Conservation (phyloP, 805 yeast genomes). For the Nakazawaea wickerhamii region DNA sequence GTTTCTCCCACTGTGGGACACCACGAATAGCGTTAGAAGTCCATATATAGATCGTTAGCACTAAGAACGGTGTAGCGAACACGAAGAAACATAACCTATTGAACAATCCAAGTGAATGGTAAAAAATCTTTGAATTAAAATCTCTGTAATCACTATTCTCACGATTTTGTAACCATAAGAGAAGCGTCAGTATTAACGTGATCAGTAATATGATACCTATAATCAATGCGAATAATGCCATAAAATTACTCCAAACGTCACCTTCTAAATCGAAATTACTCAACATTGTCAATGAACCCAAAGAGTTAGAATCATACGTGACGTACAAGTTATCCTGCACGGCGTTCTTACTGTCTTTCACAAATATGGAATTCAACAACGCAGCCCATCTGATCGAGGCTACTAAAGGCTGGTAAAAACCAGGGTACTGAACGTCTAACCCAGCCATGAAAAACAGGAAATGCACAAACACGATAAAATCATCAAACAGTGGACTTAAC, state of each 20-base stretch:
- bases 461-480: constrained; percentile 49
- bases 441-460: constrained; percentile 54
- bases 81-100: constrained; percentile 28
- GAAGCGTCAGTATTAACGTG: constrained; percentile 8
- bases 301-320: constrained; percentile 34
- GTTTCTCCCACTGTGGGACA: constrained; percentile 20
- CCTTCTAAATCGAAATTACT: constrained; percentile 20
- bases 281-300: constrained; percentile 32
- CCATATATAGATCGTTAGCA: constrained; percentile 28
- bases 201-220: constrained; percentile 21
- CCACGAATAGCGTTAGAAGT: not conserved
- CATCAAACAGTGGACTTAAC: constrained; percentile 46
- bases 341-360: not conserved
- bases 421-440: constrained; percentile 53
- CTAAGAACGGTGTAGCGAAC: constrained; percentile 39
- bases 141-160: constrained; percentile 13
- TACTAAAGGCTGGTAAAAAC: constrained; percentile 52
- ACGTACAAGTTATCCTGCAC: constrained; percentile 11
- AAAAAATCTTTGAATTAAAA: constrained; percentile 20
- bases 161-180: constrained; percentile 12
- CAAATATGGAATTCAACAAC: constrained; percentile 28
- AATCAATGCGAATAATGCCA: constrained; percentile 28
- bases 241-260: constrained; percentile 39
- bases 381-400: constrained; percentile 51
- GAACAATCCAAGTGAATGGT: constrained; percentile 29